Evolutionary conservation across 75 land plant genomes (phyloP).

Genomic region (Cunninghamia lanceolata): DNA sequence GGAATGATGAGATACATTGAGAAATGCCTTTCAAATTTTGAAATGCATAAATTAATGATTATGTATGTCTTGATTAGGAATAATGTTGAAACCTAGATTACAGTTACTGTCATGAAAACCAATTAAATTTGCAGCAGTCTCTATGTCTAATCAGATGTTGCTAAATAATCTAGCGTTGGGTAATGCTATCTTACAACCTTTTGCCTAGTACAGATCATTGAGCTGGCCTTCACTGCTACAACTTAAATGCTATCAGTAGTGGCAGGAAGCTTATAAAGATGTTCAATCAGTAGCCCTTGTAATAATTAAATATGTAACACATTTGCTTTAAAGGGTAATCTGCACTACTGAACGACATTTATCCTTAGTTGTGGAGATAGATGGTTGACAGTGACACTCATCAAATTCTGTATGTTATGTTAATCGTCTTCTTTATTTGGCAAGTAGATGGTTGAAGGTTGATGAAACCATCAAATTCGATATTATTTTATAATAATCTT

Average conservation of each 20-base stretch:
- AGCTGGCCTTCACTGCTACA: neutral
- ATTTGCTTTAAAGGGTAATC: neutral
- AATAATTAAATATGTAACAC: neutral
- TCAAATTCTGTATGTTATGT: neutral
- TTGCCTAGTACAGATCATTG: neutral
- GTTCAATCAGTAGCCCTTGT: neutral
- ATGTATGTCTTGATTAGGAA: too few species aligned
- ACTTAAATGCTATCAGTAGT: neutral
- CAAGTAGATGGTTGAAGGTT: neutral
- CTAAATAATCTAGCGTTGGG: neutral
- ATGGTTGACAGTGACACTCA: neutral
- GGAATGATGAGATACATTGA: too few species aligned
- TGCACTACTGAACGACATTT: neutral
- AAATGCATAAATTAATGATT: too few species aligned
- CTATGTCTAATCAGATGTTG: neutral
- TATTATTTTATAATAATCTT: too few species aligned
- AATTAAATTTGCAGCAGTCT: neutral
- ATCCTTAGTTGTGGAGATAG: neutral
- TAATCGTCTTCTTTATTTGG: neutral
- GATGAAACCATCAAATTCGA: neutral
- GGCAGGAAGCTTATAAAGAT: neutral
- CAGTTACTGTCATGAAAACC: too few species aligned
- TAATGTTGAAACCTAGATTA: too few species aligned
- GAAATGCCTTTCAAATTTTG: too few species aligned
- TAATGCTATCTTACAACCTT: neutral